Percentiles rank a stretch among this genome's conserved stretches.
These are phyloP conservation scores for Mrakiaceae sp. DNA, from an alignment of 1,284 basidiomycete species.

Conservation along the genomic window DNA sequence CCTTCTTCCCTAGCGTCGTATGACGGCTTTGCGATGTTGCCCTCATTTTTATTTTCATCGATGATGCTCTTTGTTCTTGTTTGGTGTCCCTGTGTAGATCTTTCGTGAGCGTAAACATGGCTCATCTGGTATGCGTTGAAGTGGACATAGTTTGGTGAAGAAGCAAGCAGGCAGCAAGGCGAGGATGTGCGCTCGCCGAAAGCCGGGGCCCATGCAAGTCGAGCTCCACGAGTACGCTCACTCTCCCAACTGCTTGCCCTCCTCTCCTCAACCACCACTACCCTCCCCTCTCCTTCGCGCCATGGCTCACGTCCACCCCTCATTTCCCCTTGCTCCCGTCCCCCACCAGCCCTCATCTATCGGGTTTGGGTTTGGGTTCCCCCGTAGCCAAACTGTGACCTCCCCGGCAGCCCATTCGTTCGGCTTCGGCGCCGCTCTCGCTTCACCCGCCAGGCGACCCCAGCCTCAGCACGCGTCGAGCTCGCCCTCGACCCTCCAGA, in stretches of 20 bases:
- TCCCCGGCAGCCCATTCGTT: neutral
- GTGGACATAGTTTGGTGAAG: too few species aligned
- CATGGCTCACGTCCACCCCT: slow-evolving; percentile 13
- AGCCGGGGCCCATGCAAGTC: too few species aligned
- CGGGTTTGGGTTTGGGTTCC: slow-evolving; percentile 7
- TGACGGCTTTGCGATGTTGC: too few species aligned
- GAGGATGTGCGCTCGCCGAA: too few species aligned
- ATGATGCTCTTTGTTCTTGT: too few species aligned
- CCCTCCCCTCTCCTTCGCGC: neutral
- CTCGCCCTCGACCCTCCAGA: neutral
- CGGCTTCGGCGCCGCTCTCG: neutral
- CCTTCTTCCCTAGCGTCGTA: too few species aligned
- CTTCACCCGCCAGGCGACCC: neutral
- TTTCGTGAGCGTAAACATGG: too few species aligned
- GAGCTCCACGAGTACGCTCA: neutral
- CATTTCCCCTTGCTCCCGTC: slow-evolving; percentile 6
- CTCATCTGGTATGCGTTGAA: too few species aligned
- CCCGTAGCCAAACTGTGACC: neutral
- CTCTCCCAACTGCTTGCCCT: neutral
- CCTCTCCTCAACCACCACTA: neutral
- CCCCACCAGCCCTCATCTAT: slow-evolving; percentile 11
- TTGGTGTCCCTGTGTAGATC: too few species aligned
- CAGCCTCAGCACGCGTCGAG: neutral
- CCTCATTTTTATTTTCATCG: too few species aligned
- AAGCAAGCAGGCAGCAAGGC: too few species aligned